phyloP scores from a whole-genome alignment of 805 yeast genomes.

The Helenozyma baotianmanensis region DNA sequence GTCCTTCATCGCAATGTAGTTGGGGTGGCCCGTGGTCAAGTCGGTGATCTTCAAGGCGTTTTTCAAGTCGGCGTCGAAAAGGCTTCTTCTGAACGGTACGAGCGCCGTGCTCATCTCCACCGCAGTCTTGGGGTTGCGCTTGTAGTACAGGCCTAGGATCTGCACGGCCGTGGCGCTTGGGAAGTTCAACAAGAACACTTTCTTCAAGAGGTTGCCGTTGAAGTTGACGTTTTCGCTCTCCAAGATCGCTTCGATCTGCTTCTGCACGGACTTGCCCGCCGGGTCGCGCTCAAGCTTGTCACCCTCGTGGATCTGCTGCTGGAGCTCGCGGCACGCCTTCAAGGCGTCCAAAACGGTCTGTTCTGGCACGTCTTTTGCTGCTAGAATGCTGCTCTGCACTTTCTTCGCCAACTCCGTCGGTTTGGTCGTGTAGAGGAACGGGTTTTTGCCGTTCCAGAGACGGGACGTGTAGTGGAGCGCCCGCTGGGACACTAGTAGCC shows the following conservation, averaged over 20 bases:
- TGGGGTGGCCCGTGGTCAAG: constrained; percentile 53
- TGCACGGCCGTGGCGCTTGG: constrained; percentile 26
- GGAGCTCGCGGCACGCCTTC: constrained; percentile 20
- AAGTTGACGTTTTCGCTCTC: constrained; percentile 18
- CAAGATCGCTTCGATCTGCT: constrained; percentile 20
- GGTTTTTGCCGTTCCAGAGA: constrained; percentile 1
- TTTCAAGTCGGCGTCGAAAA: constrained; percentile 54
- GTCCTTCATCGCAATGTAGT: constrained; percentile 39
- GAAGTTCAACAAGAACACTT: constrained; percentile 29
- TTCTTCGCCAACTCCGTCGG: constrained; percentile 9
- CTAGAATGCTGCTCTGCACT: constrained; percentile 6
- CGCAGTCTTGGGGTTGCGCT: constrained; percentile 19
- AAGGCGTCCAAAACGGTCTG: constrained; percentile 17
- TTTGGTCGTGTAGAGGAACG: constrained; percentile 10
- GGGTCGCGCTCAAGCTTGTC: constrained; percentile 23
- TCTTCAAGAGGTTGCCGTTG: constrained; percentile 20
- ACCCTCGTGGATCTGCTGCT: constrained; percentile 13
- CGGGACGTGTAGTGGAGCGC: no score
- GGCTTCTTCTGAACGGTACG: constrained; percentile 59
- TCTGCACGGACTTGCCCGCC: constrained; percentile 16
- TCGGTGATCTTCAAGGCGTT: constrained; percentile 57
- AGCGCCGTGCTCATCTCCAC: constrained; percentile 42
- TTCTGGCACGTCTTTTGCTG: constrained; percentile 1
- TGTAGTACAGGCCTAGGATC: constrained; percentile 22
- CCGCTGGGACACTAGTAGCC: no score